Base-by-base conservation (phyloP, 2,329 filamentous ascomycete species). In the Phialocephala subalpina region DNA sequence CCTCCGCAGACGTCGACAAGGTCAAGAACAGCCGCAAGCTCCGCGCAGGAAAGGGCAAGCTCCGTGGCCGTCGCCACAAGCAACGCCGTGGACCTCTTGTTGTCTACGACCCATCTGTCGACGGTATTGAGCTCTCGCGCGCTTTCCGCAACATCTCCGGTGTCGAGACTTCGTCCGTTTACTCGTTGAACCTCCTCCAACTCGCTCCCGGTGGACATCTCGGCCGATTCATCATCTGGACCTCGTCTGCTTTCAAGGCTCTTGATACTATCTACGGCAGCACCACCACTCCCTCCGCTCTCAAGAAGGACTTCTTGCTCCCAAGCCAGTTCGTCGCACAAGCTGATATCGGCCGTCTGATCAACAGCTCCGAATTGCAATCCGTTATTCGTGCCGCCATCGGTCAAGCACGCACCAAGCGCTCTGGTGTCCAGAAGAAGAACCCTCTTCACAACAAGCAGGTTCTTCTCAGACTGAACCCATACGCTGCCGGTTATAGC, bases 361-460 rank as follows among this genome's bases (percentile, higher is more conserved):
- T 99, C 92, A 99, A 99, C 93, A 95, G 92, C 79, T 94, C 93
- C 79, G 96, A 99, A 87, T 92, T 98, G 82, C 96, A 99, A 91
- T 92, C 91, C 83, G 95, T 97, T 67, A 90, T 99, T 79, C 90
- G 92, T 77, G 93, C 91, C 69, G 93, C 94, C 82, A 96, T 94
- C 88, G 96, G 96, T 77, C 89, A 91, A 76, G 89, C 93, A 79
- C 84, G 90, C 80, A 97, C 94, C 83, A 97, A 97, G 90, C 93
- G 96, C 80, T 84, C 87, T 75, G 84, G 87, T 79, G 93, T 97
- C 75, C 95, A 97, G 90, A 99, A 99, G 94, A 98, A 98, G 94
- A 99, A 99, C 90, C 96, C 96, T 79, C 94, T 99, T 76, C 88
- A 87, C 85, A 99, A 99, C 92, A 97, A 94, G 90, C 96, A 98